Base-by-base conservation (phyloP, 169 alveolate species). In the Theileria sp. region DNA sequence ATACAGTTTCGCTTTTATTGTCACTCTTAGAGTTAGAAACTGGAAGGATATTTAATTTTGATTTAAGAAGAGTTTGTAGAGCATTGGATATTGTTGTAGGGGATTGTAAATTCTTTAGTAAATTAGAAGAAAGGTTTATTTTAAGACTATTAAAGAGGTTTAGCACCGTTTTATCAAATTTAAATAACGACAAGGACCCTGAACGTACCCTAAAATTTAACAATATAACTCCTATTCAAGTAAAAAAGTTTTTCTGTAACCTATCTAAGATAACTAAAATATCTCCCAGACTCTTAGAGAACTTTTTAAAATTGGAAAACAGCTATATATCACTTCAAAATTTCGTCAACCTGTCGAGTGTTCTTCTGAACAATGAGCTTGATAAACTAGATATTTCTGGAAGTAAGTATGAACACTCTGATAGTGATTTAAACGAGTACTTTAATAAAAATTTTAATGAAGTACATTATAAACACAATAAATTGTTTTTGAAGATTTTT, bases 81-180 rank as follows among this genome's bases (percentile, higher is more conserved):
- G 34, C 58, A 58, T 54, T 74, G 51, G 72, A 74, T 28, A 15
- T 30, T 0, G 21, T 74, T 7, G 58, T 74, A 19, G 65, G 77
- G 32, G 80, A 74, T 4, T 44, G 64, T 19, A 30, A 74, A 74
- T 74, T 49, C 34, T 74, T 74, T 10, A 62, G 72, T 60, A 74
- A 74, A 34, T 36, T 74, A 28, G 80, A 74, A 26, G 80, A 74
- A 28, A 74, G 80, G 36, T 54, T 38, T 23, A 62, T 74, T 36
- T 44, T 74, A 12, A 74, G 9, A 62, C 64, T 74, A 17, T 7
- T 74, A 13, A 74, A 74, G 34, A 15, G 72, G 65, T 71, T 71
- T 21, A 19, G 44, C 44, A 8, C 13, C 1, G 15, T 66, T 26
- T 25, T 36, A 32, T 66, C 34, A 3, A 36, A 66, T 44, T 10